Percentiles rank a stretch among this genome's conserved stretches.
Conservation (phyloP, 164 flowering plant species). For the Sedum album region DNA sequence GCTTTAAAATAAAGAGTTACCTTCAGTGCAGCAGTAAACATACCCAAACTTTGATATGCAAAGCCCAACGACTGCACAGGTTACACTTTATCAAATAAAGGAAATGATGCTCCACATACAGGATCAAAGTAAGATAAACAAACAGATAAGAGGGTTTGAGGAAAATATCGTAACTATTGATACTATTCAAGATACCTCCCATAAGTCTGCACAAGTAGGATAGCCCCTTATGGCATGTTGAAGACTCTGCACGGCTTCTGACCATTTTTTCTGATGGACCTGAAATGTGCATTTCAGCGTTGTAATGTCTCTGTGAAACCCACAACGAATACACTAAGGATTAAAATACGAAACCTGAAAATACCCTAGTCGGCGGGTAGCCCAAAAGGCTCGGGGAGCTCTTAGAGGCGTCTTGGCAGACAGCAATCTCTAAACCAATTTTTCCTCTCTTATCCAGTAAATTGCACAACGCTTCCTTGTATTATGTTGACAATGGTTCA, state of each 20-base stretch:
- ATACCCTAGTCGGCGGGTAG: slow-evolving; percentile 71
- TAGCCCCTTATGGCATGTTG: slow-evolving; percentile 91
- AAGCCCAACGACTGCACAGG: slow-evolving; percentile 67
- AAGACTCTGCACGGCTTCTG: slow-evolving; percentile 82
- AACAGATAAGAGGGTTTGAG: neutral
- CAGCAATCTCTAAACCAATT: slow-evolving; percentile 53
- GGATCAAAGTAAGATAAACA: neutral
- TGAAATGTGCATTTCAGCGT: slow-evolving; percentile 12
- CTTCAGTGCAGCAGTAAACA: slow-evolving; percentile 91
- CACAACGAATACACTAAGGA: neutral
- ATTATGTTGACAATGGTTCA: neutral
- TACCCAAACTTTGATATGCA: slow-evolving; percentile 88
- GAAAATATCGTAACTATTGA: slow-evolving; percentile 11
- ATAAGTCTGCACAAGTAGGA: slow-evolving; percentile 69
- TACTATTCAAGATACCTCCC: slow-evolving; percentile 57
- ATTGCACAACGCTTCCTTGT: slow-evolving; percentile 76
- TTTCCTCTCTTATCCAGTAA: slow-evolving; percentile 63
- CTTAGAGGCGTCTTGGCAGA: slow-evolving; percentile 60
- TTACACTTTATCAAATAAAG: neutral
- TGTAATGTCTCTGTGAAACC: neutral
- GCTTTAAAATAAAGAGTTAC: slow-evolving; percentile 21
- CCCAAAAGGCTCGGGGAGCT: slow-evolving; percentile 97
- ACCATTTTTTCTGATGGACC: slow-evolving; percentile 68
- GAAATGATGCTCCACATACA: neutral
- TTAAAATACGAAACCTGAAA: slow-evolving; percentile 40